Percentiles rank a stretch among this genome's conserved stretches.
phyloP scores from a whole-genome alignment of 2,329 filamentous ascomycete species.

The Chrysoporthe puriensis region DNA sequence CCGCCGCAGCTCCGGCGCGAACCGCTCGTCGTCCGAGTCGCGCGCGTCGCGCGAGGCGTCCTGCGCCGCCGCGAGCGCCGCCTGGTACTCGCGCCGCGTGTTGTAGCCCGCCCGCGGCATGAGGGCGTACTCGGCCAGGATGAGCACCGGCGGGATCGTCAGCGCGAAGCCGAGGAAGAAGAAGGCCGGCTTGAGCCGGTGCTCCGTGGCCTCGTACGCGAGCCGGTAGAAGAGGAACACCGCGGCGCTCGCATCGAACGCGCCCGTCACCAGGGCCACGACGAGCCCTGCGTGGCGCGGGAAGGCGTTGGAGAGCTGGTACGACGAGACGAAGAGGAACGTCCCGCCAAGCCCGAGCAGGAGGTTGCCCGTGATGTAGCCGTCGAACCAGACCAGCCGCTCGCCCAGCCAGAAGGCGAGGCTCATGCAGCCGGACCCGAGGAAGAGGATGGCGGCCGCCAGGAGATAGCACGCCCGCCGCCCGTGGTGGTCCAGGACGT shows the following conservation, averaged over 20 bases:
- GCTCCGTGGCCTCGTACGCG: slow-evolving; percentile 51
- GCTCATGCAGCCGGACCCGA: slow-evolving; percentile 57
- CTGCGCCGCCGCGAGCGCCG: slow-evolving; percentile 43
- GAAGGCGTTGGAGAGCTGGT: slow-evolving; percentile 68
- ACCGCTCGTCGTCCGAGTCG: slow-evolving; percentile 57
- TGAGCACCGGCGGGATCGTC: slow-evolving; percentile 42
- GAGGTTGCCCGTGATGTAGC: slow-evolving; percentile 61
- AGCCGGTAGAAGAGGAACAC: slow-evolving; percentile 63
- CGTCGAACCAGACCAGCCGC: slow-evolving; percentile 52
- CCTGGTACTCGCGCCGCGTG: slow-evolving; percentile 43
- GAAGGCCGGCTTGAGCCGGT: slow-evolving; percentile 39
- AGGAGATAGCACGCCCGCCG: slow-evolving; percentile 65
- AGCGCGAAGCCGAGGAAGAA: slow-evolving; percentile 46
- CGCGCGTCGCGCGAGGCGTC: slow-evolving; percentile 49
- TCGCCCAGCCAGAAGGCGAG: slow-evolving; percentile 25
- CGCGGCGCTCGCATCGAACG: slow-evolving; percentile 67
- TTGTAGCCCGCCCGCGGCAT: slow-evolving; percentile 48
- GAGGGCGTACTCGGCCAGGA: slow-evolving; percentile 42
- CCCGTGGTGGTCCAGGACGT: slow-evolving; percentile 68
- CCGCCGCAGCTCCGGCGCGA: slow-evolving; percentile 42
- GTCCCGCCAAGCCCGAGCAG: slow-evolving; percentile 65
- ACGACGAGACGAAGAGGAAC: slow-evolving; percentile 67
- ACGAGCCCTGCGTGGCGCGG: slow-evolving; percentile 62
- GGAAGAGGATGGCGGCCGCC: slow-evolving; percentile 61
- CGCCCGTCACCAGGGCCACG: slow-evolving; percentile 63